Percentiles rank a stretch among this genome's conserved stretches.
Conservation (phyloP, 1,284 basidiomycete genomes). For the Ceratobasidium sp. region DNA sequence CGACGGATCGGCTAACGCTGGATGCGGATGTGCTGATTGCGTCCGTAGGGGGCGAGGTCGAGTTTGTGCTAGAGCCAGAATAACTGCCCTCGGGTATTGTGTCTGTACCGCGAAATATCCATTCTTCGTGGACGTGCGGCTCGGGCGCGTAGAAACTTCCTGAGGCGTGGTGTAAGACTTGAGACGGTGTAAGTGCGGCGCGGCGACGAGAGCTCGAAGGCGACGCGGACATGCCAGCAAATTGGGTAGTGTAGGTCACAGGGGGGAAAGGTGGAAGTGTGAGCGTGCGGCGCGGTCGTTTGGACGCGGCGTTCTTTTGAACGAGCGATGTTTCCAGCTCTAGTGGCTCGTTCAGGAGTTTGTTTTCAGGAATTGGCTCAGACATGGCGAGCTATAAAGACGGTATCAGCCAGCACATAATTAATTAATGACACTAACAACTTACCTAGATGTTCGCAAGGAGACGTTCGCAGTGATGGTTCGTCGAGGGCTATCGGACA, state of each 20-base stretch:
- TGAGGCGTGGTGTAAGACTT: constrained; percentile 15
- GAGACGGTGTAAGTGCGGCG: constrained; percentile 26
- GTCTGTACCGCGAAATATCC: constrained; percentile 14
- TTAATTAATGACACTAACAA: too few relatives aligned
- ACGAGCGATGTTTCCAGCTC: not conserved
- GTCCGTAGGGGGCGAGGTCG: not conserved
- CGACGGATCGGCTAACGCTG: not conserved
- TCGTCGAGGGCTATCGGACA: too few relatives aligned
- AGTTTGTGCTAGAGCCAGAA: constrained; percentile 1
- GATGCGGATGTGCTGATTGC: not conserved
- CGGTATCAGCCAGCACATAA: too few relatives aligned
- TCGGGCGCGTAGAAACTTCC: constrained; percentile 29
- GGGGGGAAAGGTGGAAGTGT: not conserved
- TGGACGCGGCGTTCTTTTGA: not conserved
- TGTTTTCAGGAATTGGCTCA: too few relatives aligned
- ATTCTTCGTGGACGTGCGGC: constrained; percentile 16
- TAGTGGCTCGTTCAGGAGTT: not conserved
- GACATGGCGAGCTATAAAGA: too few relatives aligned
- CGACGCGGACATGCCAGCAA: constrained; percentile 20
- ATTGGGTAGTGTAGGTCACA: not conserved
- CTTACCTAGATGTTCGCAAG: too few relatives aligned
- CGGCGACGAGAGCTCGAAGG: constrained; percentile 36
- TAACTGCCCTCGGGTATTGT: constrained; percentile 14
- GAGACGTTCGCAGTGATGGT: too few relatives aligned
- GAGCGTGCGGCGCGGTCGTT: not conserved